Conservation (phyloP, 169 alveolate species). For the Pseudocohnilembus persalinus region DNA sequence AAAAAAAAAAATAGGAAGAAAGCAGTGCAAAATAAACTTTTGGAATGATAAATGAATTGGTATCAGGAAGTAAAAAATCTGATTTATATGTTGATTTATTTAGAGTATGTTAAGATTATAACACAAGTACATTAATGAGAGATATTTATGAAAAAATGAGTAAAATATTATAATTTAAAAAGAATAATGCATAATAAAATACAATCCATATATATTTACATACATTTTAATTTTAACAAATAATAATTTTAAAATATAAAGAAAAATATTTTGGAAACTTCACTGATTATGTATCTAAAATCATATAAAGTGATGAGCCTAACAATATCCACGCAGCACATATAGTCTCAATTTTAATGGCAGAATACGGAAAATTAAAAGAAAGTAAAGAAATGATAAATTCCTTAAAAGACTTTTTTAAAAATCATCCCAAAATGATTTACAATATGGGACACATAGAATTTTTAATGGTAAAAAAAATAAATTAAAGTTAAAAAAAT, state of each 20-base stretch:
- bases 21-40: background rate
- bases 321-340: background rate
- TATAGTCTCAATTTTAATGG: background rate
- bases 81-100: background rate
- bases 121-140: background rate
- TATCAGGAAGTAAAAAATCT: too few species aligned
- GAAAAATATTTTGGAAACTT: background rate
- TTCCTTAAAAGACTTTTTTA: background rate
- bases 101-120: background rate
- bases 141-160: background rate
- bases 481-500: too few species aligned
- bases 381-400: background rate
- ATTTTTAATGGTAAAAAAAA: background rate
- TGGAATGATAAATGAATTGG: background rate
- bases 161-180: too few species aligned
- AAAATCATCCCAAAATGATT: background rate
- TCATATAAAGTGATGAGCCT: background rate
- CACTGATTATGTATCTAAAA: background rate
- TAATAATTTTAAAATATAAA: too few species aligned
- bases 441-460: background rate
- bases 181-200: too few species aligned
- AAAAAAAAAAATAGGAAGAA: background rate
- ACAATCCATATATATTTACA: too few species aligned
- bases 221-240: background rate
- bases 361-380: background rate